Percentiles rank a stretch among this genome's conserved stretches.
Evolutionary conservation across 2,329 filamentous ascomycete genomes (phyloP).

Genomic region (Akanthomyces dipterigenus): DNA sequence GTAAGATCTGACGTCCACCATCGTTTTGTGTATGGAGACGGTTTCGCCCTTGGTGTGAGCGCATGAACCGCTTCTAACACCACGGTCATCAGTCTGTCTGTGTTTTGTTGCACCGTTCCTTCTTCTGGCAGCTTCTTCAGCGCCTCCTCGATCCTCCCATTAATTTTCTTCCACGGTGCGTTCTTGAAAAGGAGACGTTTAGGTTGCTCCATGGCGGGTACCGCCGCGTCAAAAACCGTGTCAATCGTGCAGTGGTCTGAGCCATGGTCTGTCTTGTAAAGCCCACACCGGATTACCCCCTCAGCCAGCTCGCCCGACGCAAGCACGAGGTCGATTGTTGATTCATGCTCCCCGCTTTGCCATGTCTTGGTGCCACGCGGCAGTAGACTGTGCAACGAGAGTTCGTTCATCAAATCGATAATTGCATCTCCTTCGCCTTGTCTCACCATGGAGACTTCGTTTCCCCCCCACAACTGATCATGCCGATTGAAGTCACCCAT

Average conservation of each 20-base stretch:
- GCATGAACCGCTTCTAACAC: conserved; percentile 11
- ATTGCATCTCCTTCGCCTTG: conserved; percentile 30
- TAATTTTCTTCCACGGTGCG: conserved; percentile 20
- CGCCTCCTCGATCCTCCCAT: conserved; percentile 10
- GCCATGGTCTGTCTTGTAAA: conserved; percentile 19
- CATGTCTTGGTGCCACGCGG: conserved; percentile 28
- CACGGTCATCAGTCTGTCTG: conserved; percentile 11
- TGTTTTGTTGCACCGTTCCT: conserved; percentile 14
- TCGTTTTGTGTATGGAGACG: conserved; percentile 13
- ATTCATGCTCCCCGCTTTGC: conserved; percentile 18
- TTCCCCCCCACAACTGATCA: conserved; percentile 17
- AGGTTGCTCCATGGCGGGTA: conserved; percentile 13
- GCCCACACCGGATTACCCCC: conserved; percentile 14
- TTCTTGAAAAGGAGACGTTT: conserved; percentile 24
- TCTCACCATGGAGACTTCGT: conserved; percentile 15
- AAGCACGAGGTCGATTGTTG: conserved; percentile 22
- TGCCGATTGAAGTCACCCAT: conserved; percentile 17
- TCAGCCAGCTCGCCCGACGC: conserved; percentile 17
- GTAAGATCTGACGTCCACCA: no score
- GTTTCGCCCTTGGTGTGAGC: conserved; percentile 11
- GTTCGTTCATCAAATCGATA: conserved; percentile 29
- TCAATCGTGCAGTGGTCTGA: conserved; percentile 26
- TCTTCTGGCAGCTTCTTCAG: conserved; percentile 22
- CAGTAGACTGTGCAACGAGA: conserved; percentile 26
- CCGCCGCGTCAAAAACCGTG: conserved; percentile 21